Conservation (phyloP, 2,329 filamentous ascomycete genomes). For the Pseudogymnoascus sp. region DNA sequence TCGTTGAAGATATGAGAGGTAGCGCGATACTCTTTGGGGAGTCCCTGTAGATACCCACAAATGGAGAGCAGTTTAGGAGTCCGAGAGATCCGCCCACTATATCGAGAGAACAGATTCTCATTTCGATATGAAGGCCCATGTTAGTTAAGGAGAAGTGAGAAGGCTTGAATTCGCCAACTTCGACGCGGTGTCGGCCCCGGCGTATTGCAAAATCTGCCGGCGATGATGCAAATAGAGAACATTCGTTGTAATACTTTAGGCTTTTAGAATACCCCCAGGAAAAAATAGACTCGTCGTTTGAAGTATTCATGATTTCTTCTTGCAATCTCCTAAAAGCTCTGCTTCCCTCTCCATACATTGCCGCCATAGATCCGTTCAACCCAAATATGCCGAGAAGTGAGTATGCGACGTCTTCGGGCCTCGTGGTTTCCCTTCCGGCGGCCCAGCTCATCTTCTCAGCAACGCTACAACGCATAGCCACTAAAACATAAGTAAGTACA, state of each 20-base stretch:
- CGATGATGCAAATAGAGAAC: constrained; percentile 4
- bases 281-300: constrained; percentile 33
- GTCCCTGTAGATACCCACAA: background rate
- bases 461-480: constrained; percentile 15
- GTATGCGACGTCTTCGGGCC: constrained; percentile 40
- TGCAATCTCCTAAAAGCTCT: constrained; percentile 34
- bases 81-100: background rate
- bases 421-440: constrained; percentile 30
- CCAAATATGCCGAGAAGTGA: constrained; percentile 40
- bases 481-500: background rate
- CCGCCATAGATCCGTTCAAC: constrained; percentile 37
- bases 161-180: background rate
- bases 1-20: background rate
- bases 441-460: constrained; percentile 40
- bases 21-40: background rate
- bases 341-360: constrained; percentile 37
- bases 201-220: constrained; percentile 5
- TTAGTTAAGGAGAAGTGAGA: background rate
- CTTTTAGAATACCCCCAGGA: constrained; percentile 20
- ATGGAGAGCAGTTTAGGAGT: background rate
- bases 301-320: constrained; percentile 32
- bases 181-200: background rate
- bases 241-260: background rate
- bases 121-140: background rate
- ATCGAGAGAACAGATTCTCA: background rate